These are phyloP conservation scores for Vitis hybrid DNA, from an alignment of 177 flowering plant species.

Conservation along the genomic window DNA sequence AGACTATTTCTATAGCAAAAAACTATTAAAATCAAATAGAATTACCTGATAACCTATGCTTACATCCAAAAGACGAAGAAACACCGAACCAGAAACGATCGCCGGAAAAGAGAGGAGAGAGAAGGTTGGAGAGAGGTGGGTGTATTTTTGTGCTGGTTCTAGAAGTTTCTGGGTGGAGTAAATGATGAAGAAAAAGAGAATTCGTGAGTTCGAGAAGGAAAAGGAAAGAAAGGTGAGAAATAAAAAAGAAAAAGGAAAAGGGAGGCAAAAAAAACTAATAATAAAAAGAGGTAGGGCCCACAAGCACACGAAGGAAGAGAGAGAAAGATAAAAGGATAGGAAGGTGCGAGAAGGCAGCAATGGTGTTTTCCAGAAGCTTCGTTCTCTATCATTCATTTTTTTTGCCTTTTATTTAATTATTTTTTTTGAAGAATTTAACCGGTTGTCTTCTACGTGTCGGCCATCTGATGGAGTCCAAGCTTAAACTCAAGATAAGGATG, in stretches of 20 bases:
- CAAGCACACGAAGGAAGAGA: background rate
- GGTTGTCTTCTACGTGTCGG: slow-evolving; percentile 3
- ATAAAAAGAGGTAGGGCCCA: slow-evolving; percentile 3
- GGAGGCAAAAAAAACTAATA: background rate
- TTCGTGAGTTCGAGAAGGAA: slow-evolving; percentile 31
- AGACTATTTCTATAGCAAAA: background rate
- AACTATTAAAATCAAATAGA: background rate
- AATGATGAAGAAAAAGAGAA: slow-evolving; percentile 8
- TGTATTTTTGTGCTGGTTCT: slow-evolving; percentile 34
- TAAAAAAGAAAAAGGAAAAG: background rate
- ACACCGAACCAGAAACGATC: background rate
- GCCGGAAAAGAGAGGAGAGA: background rate
- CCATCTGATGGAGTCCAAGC: background rate
- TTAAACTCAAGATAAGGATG: background rate
- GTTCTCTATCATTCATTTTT: background rate
- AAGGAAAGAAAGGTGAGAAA: background rate
- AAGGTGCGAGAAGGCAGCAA: slow-evolving; percentile 21
- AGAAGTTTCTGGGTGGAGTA: slow-evolving; percentile 45
- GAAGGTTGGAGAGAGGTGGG: slow-evolving; percentile 13
- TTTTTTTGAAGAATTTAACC: background rate
- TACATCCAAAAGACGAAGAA: background rate
- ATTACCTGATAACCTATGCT: background rate
- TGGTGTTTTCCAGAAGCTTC: slow-evolving; percentile 38
- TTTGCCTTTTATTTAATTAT: rapidly evolving
- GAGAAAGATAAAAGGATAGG: slow-evolving; percentile 21